Percentiles rank a stretch among this genome's conserved stretches.
Evolutionary conservation across 768 basidiomycete genomes (phyloP).

Genomic region (Cyclocybe cylindracea): DNA sequence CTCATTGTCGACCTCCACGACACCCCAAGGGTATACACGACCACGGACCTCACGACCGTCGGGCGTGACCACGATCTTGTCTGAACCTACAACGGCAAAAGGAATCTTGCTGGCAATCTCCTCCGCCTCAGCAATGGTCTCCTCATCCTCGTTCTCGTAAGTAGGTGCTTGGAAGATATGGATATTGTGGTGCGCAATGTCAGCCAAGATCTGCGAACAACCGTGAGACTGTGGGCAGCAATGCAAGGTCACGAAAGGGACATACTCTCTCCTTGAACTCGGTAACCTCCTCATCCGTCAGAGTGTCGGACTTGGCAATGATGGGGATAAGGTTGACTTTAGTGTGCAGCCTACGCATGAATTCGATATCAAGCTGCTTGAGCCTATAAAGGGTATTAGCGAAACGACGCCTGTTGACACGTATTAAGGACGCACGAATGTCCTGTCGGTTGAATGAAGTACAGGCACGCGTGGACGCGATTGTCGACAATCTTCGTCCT

Average conservation of each 20-base stretch:
- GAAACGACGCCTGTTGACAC: not conserved
- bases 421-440: conserved; percentile 76
- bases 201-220: conserved; percentile 72
- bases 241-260: not conserved
- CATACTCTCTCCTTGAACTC: conserved; percentile 91
- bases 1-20: conserved; percentile 99
- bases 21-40: conserved; percentile 97
- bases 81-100: conserved; percentile 97
- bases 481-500: conserved; percentile 92
- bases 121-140: conserved; percentile 95
- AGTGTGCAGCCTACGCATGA: conserved; percentile 96
- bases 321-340: conserved; percentile 98
- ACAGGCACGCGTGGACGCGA: conserved; percentile 96
- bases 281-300: conserved; percentile 94
- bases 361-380: conserved; percentile 98
- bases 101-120: conserved; percentile 99
- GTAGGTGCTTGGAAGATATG: conserved; percentile 98
- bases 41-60: conserved; percentile 95
- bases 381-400: conserved; percentile 51
- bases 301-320: conserved; percentile 96
- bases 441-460: conserved; percentile 98
- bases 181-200: conserved; percentile 94
- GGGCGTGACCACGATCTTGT: conserved; percentile 74
- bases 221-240: conserved; percentile 5
- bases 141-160: conserved; percentile 98